A percentile compares a stretch with the other conserved stretches of the same genome.
Conservation (phyloP, 306 rosid species). For the Prunus mume region DNA sequence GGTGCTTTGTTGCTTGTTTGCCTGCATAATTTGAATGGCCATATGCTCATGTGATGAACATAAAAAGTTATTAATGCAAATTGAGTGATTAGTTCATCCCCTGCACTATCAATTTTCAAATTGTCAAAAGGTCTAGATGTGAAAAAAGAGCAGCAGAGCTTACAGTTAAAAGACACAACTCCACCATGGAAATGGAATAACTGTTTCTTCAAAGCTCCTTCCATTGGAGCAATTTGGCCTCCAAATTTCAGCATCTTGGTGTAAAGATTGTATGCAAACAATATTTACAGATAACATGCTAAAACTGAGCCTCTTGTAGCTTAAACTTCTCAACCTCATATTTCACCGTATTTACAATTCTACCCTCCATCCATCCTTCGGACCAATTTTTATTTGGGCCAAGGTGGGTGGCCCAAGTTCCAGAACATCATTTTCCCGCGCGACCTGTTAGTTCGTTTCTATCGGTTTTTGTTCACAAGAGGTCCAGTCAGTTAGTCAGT, state of each 20-base stretch:
- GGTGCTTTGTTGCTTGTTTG: conserved; percentile 23
- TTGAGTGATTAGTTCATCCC: not conserved
- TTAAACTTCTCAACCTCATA: conserved; percentile 20
- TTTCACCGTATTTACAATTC: conserved; percentile 30
- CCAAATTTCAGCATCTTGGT: conserved; percentile 14
- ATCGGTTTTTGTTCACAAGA: not conserved
- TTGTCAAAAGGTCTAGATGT: not conserved
- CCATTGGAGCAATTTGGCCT: conserved; percentile 20
- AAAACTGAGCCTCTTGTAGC: conserved; percentile 15
- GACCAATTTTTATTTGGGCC: not conserved
- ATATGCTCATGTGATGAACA: too few species aligned
- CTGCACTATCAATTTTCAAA: not conserved
- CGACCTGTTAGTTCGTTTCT: not conserved
- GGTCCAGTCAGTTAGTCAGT: conserved; percentile 6
- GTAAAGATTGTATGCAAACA: not conserved
- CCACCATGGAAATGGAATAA: conserved; percentile 43
- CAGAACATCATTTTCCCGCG: conserved; percentile 9
- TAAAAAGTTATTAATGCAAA: too few species aligned
- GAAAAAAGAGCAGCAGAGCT: conserved; percentile 20
- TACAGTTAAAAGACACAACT: conserved; percentile 36
- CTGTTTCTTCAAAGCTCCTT: conserved; percentile 40
- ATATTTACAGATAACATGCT: conserved; percentile 21
- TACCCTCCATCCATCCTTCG: conserved; percentile 23
- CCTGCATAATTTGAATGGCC: conserved; percentile 19
- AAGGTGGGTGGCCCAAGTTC: not conserved